These are phyloP conservation scores for Paramecium bursaria DNA, from an alignment of 73 alveolate genomes.

Conservation along the genomic window DNA sequence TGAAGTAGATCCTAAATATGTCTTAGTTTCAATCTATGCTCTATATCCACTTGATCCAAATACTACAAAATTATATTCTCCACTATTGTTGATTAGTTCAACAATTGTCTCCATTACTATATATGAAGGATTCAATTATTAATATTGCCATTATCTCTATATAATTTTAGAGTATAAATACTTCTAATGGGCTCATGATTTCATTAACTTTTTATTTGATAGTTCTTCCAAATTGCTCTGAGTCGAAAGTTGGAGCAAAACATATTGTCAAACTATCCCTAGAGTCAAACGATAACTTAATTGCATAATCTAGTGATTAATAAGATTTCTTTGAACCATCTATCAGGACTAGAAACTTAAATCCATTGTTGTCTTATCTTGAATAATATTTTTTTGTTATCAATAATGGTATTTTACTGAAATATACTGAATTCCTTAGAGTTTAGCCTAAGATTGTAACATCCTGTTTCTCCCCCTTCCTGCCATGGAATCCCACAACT, in stretches of 20 bases:
- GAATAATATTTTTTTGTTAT: conserved; percentile 45
- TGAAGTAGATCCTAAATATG: conserved; percentile 61
- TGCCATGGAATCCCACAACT: conserved; percentile 60
- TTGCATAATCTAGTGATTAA: conserved; percentile 54
- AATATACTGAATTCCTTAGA: conserved; percentile 61
- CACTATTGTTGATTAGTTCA: conserved; percentile 34
- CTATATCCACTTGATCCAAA: conserved; percentile 70
- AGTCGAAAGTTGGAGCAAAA: conserved; percentile 70
- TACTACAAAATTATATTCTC: conserved; percentile 27
- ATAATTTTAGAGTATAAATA: background rate
- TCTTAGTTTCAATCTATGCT: conserved; percentile 60
- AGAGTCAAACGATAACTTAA: conserved; percentile 38
- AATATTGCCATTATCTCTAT: conserved; percentile 59
- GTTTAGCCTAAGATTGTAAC: conserved; percentile 53
- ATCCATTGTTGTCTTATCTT: conserved; percentile 59
- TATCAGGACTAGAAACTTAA: conserved; percentile 57
- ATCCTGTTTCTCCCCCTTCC: conserved; percentile 66
- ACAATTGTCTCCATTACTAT: conserved; percentile 26
- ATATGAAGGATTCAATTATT: conserved; percentile 49
- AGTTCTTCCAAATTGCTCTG: conserved; percentile 40
- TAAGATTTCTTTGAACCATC: conserved; percentile 72
- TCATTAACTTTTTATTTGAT: conserved; percentile 54
- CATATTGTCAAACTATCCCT: conserved; percentile 57
- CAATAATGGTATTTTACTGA: conserved; percentile 60
- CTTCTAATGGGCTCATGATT: conserved; percentile 16